A percentile compares a stretch with the other conserved stretches of the same genome.
phyloP scores from a whole-genome alignment of 371 early-diverging fungal species.

The Haplosporangium sp. region DNA sequence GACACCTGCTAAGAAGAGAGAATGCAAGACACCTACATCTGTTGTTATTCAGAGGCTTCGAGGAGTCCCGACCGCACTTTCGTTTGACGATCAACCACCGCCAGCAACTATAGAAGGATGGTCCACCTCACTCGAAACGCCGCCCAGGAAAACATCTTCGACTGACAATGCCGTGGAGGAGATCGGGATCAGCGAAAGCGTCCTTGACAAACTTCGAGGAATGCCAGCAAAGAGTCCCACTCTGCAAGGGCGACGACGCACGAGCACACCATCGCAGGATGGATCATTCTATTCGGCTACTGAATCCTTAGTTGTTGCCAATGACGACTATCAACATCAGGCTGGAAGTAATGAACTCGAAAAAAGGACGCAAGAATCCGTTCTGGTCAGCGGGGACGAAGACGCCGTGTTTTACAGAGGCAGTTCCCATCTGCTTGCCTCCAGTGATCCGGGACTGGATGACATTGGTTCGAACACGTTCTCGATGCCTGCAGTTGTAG shows the following conservation, averaged over 20 bases:
- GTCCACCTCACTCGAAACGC: constrained; percentile 41
- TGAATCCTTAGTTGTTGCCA: constrained; percentile 10
- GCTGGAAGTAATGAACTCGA: not conserved
- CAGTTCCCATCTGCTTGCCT: not conserved
- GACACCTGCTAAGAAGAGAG: constrained; percentile 19
- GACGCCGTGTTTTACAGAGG: not conserved
- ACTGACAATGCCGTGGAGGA: not conserved
- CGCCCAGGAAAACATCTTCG: constrained; percentile 15
- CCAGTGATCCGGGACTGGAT: not conserved
- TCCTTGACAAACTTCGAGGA: constrained; percentile 37
- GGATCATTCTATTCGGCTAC: constrained; percentile 22
- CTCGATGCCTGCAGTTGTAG: not conserved
- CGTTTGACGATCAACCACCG: constrained; percentile 2
- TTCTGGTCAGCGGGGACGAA: not conserved
- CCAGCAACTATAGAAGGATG: constrained; percentile 18
- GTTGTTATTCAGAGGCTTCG: constrained; percentile 9
- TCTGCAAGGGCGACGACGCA: not conserved
- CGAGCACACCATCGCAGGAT: constrained; percentile 7
- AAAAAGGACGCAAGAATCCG: not conserved
- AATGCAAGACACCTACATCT: not conserved
- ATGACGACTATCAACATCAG: constrained; percentile 6
- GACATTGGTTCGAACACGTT: not conserved
- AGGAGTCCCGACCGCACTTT: constrained; percentile 9
- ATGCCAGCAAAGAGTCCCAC: constrained; percentile 2
- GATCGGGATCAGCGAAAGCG: constrained; percentile 1